Base-by-base conservation (phyloP, 305 asterid species). In the Plantago coronopus region DNA sequence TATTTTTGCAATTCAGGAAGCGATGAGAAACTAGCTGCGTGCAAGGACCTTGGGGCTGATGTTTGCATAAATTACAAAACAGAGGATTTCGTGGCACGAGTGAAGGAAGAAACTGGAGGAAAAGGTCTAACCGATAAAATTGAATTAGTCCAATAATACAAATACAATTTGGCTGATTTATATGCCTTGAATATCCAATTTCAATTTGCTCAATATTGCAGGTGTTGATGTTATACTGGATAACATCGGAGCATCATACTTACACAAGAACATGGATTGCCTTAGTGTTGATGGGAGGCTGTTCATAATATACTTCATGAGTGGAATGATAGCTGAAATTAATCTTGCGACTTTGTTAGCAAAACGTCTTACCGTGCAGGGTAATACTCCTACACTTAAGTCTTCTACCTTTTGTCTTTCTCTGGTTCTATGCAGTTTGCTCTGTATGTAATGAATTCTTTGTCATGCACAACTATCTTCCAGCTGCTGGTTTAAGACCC, bases 151-250 rank as follows among this genome's bases (percentile, higher is more conserved):
- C 47, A 18, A 17, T 27, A 27, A 27, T 4, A 25, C 34, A 2
- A 27, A 27, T 4, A 27, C 34, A 3, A 27, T 8, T 27, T 27
- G 4, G 34, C 7, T 8, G 38, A 56, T 47, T 16, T 44, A 16
- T 17, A 47, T 61, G 42, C 45, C 13, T 29, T 60, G 15, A 29
- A 16, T 20, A 31, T 68, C 51, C 59, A 29, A 71, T 42, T 43
- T 45, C 34, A 25, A 45, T 48, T 45, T 63, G 48, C 62, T 55
- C 25, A 56, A 60, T 55, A 22, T 38, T 8, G 29, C 76, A 93
- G 97, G 99, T 60, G 97, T 93, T 62, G 96, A 93, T 58, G 91
- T 89, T 63, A 89, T 93, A 73, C 79, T 93, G 16, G 99, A 93
- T 65, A 86, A 69, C 73, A 68, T 93, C 15, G 97, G 99, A 40